Base-by-base conservation (phyloP, 1,284 basidiomycete species). In the Filobasidium uniguttulatum region DNA sequence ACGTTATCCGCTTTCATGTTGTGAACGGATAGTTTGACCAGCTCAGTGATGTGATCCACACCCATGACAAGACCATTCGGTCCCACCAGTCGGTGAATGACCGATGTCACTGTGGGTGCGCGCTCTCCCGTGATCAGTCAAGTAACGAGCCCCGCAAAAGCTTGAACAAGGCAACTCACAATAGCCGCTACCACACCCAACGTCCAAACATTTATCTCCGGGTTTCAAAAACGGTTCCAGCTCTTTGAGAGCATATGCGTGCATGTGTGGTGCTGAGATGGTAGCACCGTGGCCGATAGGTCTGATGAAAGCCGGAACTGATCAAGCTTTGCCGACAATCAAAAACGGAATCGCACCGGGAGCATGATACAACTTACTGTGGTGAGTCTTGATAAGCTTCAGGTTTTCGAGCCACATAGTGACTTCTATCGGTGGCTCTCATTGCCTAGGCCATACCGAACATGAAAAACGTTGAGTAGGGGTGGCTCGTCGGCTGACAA, bases 31-130 rank as follows among this genome's bases (percentile, higher is more conserved):
- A 80, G 78, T 3, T 83, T 75, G 2, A 81, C 79, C 9, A 94
- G 75, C 57, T 81, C 79, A 0, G 77, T 73, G 56, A 98, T 81
- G 65, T 98, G 93, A 48, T 98, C 93, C 56, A 98, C 85, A 1
- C 89, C 91, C 12, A 94, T 73, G 3, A 96, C 82, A 54, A 73
- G 81, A 3, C 66, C 64, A 5, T 68, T 64, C 0, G 67, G 60
- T 19, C 68, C 63, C 14, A 88, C 74, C 40, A 90, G 76, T 53
- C 82, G 79, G 60, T 86, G 77, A 30, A 94, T 72, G 4, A 91
- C 80, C 0, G 83, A 85, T 20, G 64, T 63, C 8, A 71, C 68
- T 69, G 43, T 4, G 6, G 7, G 30, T n/a, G n/a, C 10, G 31
- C 10, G 31, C n/a, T n/a, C 10, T 33, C 10, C 10, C 31, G 9